Conservation (phyloP, 768 basidiomycete genomes). For the Chiua virens region DNA sequence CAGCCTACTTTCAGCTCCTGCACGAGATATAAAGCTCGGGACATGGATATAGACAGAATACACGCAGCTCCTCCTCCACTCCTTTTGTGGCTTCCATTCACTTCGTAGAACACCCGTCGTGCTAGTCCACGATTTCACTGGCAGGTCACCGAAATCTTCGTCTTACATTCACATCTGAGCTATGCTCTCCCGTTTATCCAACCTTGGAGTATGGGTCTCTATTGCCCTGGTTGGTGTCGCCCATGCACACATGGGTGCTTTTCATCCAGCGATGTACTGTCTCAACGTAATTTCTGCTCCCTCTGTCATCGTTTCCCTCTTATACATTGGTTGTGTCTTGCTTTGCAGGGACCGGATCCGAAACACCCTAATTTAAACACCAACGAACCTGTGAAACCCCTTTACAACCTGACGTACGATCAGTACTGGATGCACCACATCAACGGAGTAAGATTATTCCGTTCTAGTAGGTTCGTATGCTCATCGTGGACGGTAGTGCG, state of each 20-base stretch:
- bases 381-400: not conserved
- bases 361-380: not conserved
- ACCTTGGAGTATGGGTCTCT: too few species aligned
- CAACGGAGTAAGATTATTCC: not conserved
- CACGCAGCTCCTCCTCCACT: not conserved
- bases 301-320: not conserved
- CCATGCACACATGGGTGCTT: constrained; percentile 3
- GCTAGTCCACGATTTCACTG: constrained; percentile 14
- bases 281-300: constrained; percentile 3
- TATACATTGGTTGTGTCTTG: not conserved
- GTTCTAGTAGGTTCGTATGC: too few species aligned
- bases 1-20: too few species aligned
- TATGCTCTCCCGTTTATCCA: too few species aligned
- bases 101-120: not conserved
- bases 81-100: not conserved
- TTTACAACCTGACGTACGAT: not conserved
- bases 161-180: constrained; percentile 6
- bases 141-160: not conserved
- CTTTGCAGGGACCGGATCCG: constrained; percentile 1
- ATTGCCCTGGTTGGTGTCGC: too few species aligned
- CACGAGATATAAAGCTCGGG: too few species aligned
- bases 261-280: not conserved
- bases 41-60: too few species aligned
- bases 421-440: constrained; percentile 6
- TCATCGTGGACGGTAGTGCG: too few species aligned